These are phyloP conservation scores for Tillandsia leiboldiana DNA, from an alignment of 176 grass and related monocot genomes.

Conservation along the genomic window DNA sequence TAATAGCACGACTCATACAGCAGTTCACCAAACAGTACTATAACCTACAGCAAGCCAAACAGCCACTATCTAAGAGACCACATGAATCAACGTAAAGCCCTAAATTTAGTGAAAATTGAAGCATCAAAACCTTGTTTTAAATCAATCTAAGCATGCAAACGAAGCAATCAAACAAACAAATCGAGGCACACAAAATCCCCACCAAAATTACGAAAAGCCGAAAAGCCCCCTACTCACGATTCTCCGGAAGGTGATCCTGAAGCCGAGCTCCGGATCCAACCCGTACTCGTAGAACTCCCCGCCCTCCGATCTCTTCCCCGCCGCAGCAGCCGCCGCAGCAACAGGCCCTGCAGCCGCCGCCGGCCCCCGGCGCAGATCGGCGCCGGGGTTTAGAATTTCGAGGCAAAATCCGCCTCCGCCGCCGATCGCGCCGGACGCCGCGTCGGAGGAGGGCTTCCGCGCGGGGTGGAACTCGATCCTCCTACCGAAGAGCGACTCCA, in stretches of 20 bases:
- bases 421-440: slow-evolving; percentile 15
- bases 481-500: slow-evolving; percentile 57
- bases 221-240: slow-evolving; percentile 50
- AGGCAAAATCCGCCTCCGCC: slow-evolving; percentile 36
- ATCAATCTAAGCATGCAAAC: too few species aligned
- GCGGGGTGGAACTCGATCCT: slow-evolving; percentile 72
- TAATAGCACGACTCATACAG: too few species aligned
- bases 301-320: slow-evolving; percentile 25
- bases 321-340: slow-evolving; percentile 1
- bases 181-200: too few species aligned
- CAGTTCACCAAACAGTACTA: too few species aligned
- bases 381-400: slow-evolving; percentile 71
- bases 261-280: slow-evolving; percentile 72
- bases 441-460: slow-evolving; percentile 28
- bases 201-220: too few species aligned
- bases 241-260: slow-evolving; percentile 81
- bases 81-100: neutral
- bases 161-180: too few species aligned
- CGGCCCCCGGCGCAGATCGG: neutral
- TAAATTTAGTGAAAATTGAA: too few species aligned
- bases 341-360: slow-evolving; percentile 4
- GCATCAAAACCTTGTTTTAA: too few species aligned
- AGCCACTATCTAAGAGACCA: neutral
- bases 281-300: slow-evolving; percentile 36
- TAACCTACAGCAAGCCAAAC: too few species aligned